Percentiles rank a stretch among this genome's conserved stretches.
phyloP scores from a whole-genome alignment of 2,329 filamentous ascomycete genomes.

The Alternaria infectoria region DNA sequence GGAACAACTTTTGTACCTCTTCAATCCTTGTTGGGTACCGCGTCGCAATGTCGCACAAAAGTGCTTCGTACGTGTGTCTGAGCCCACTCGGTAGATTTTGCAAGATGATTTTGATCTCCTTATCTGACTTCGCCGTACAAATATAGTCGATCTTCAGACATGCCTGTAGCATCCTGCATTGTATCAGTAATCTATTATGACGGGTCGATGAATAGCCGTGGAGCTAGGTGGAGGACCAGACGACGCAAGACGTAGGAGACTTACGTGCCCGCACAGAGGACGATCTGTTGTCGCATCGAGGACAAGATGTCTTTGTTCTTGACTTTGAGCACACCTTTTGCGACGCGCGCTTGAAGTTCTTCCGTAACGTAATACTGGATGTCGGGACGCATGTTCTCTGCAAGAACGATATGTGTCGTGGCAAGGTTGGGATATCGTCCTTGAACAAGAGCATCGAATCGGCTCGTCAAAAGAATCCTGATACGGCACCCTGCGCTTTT shows the following conservation, averaged over 20 bases:
- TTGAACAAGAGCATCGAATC: neutral
- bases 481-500: neutral
- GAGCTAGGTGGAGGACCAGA: too few relatives aligned
- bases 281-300: neutral
- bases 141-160: neutral
- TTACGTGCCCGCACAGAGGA: neutral
- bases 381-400: neutral
- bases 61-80: neutral
- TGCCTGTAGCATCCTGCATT: neutral
- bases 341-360: neutral
- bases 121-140: neutral
- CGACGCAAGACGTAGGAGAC: neutral
- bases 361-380: neutral
- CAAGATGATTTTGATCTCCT: neutral
- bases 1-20: neutral
- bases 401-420: neutral
- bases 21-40: neutral
- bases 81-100: neutral
- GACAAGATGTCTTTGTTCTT: neutral
- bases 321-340: neutral
- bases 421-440: neutral
- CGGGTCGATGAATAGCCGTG: too few relatives aligned
- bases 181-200: neutral
- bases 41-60: neutral
- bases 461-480: neutral